Base-by-base conservation (phyloP, 2,329 filamentous ascomycete genomes). In the Dryadomyces quercus-mongolicae region DNA sequence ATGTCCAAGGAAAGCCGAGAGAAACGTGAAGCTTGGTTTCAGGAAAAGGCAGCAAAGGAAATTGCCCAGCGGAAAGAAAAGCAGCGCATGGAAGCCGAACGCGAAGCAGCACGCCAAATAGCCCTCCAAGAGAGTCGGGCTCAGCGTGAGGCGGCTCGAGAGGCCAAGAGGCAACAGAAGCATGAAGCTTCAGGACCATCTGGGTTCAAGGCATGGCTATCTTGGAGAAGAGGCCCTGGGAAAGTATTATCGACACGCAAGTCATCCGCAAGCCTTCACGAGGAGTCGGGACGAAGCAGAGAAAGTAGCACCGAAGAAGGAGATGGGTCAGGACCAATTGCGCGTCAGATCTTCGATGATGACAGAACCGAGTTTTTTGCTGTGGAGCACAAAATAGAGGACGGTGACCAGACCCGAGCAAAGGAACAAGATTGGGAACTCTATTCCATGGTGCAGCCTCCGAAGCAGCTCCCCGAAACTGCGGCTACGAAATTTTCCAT, bases 1-100 rank as follows among this genome's bases (percentile, higher is more conserved):
- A 34, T 46, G 9, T 51, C 55, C 12, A 56, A 54, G n/a, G 44
- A 9, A 16, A 51, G 55, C 13, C 53, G 55, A 0, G 54, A 54
- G 6, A 59, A 56, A 36, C 54, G 59, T 0, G 52, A 56, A 4
- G 46, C 13, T 1, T 60, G 54, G 55, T 60, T 60, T 42, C 55
- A 53, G 7, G 45, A 60, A 34, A 51, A 54, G 16, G 57, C 25
- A 0, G 38, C 51, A 18, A n/a, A n/a, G 3, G 47, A 55, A 15
- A 25, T 44, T 21, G 25, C 36, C 12, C 22, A 20, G 2, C 44
- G 45, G 25, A 47, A 40, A 18, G 51, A 55, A 21, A 13, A 22
- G 31, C 6, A 48, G 18, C 51, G 49, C 3, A 22, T 38, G 5
- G 51, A 54, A 21, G n/a, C 40, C 0, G 56, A 52, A 31, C 42